phyloP scores from a whole-genome alignment of 2,329 filamentous ascomycete species.

The Fusarium bactridioides region DNA sequence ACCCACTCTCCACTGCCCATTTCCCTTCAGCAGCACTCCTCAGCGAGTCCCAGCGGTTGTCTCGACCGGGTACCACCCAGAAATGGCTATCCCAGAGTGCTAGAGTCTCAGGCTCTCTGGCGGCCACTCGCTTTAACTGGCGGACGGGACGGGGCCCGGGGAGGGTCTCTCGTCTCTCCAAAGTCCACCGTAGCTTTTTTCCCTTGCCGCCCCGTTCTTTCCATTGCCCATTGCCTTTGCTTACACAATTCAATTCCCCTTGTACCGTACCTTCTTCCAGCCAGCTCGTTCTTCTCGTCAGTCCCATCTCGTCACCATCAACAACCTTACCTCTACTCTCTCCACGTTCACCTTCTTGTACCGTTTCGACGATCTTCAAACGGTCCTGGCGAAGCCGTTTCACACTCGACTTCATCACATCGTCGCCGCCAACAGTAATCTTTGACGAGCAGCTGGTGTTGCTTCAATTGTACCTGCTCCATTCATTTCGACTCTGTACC shows the following conservation, averaged over 20 bases:
- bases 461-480: slow-evolving; percentile 38
- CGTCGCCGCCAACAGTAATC: slow-evolving; percentile 6
- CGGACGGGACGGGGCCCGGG: slow-evolving; percentile 25
- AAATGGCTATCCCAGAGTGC: slow-evolving; percentile 26
- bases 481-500: slow-evolving; percentile 14
- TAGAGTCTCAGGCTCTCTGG: slow-evolving; percentile 27
- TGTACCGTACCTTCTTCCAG: slow-evolving; percentile 20
- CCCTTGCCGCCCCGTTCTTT: slow-evolving; percentile 38
- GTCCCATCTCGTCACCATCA: slow-evolving; percentile 28
- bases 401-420: slow-evolving; percentile 2
- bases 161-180: slow-evolving; percentile 22
- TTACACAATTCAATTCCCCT: slow-evolving; percentile 44
- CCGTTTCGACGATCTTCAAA: slow-evolving; percentile 32
- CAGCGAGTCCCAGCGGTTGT: slow-evolving; percentile 35
- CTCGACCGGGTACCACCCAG: slow-evolving; percentile 28
- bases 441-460: slow-evolving; percentile 36
- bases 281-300: slow-evolving; percentile 24
- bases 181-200: slow-evolving; percentile 45
- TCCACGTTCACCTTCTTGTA: slow-evolving; percentile 29
- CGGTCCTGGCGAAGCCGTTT: slow-evolving; percentile 35
- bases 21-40: slow-evolving; percentile 36
- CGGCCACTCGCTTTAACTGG: slow-evolving; percentile 27
- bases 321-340: slow-evolving; percentile 28
- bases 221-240: slow-evolving; percentile 25
- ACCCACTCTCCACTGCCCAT: slow-evolving; percentile 42